Percentiles rank a stretch among this genome's conserved stretches.
phyloP scores from a whole-genome alignment of 345 rosid species.

The Salix dunnii region DNA sequence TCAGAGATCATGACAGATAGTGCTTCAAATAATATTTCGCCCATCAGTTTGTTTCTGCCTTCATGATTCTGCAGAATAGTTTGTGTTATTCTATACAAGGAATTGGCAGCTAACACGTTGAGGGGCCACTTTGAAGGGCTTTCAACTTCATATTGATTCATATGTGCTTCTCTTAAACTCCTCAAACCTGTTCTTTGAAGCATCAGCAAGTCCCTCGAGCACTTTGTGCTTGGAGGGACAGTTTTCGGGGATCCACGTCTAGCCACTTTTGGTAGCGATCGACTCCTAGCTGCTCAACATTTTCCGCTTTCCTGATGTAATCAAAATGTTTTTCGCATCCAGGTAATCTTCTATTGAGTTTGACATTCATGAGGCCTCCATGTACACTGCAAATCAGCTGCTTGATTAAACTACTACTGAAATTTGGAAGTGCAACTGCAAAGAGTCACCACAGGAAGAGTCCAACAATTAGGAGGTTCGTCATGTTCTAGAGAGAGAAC shows the following conservation, averaged over 20 bases:
- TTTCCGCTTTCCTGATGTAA: conserved; percentile 53
- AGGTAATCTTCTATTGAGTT: conserved; percentile 39
- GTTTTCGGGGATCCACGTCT: conserved; percentile 56
- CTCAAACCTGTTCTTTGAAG: conserved; percentile 41
- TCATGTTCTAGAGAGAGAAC: conserved; percentile 46
- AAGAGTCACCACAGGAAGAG: conserved; percentile 73
- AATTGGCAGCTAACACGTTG: conserved; percentile 62
- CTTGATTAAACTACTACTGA: conserved; percentile 25
- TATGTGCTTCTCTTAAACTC: conserved; percentile 36
- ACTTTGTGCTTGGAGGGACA: conserved; percentile 36
- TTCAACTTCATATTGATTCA: conserved; percentile 34
- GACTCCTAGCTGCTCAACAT: conserved; percentile 53
- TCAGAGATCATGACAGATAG: conserved; percentile 52
- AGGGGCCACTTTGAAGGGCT: conserved; percentile 64
- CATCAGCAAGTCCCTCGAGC: conserved; percentile 46
- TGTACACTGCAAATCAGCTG: conserved; percentile 43
- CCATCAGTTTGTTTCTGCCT: conserved; percentile 21
- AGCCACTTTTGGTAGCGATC: conserved; percentile 74
- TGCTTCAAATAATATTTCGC: conserved; percentile 38
- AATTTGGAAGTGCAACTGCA: conserved; percentile 59
- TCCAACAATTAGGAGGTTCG: conserved; percentile 75
- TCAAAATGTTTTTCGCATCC: conserved; percentile 15
- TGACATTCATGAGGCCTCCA: conserved; percentile 56
- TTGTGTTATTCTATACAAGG: conserved; percentile 62
- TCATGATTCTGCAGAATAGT: conserved; percentile 42